Evolutionary conservation across 108 stramenopile genomes (phyloP), one percentile per base, ranked within the genome.

Genomic region (Seminavis robusta): DNA sequence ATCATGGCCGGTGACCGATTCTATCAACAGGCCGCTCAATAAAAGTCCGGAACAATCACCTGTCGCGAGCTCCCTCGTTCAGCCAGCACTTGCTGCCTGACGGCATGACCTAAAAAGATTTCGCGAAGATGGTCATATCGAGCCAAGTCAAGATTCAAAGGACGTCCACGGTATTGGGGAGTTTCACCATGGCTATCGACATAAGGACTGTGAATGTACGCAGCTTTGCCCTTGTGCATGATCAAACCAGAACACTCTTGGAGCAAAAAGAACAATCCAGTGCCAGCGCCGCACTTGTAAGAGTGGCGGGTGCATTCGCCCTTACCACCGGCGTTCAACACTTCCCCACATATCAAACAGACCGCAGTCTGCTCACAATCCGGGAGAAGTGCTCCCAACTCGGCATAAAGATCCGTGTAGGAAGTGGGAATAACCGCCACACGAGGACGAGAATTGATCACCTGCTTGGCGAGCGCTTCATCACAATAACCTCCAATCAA

Each of bases 161-260:
- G 94, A 6, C 89, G 57, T 7, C 94, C 94, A 45, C 90, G 66
- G 59, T 85, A 92, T n/a, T n/a, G n/a, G 0, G 90, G 89, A 17
- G 88, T 91, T 72, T 97, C 97, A 3, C 94, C 94, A 50, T 96
- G 89, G 53, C 78, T 84, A 47, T 97, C 97, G 30, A 96, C 97
- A 52, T 94, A 97, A 1, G 94, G 94, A 67, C 91, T 86, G 47
- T 90, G 87, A 21, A 94, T 78, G 40, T 95, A 97, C 3, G 88
- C 85, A 0, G 95, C 95, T 43, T 84, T 86, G 1, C 57, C 49
- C 6, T 86, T 88, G 68, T 94, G 91, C 58, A 97, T 77, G 13
- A 94, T 74, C 29, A 97, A 62, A 10, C 88, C 86, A 46, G 69
- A 59, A 67, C 95, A 95, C 67, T 97, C 95, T 63, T 94, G 94